phyloP scores from a whole-genome alignment of 768 basidiomycete species.

The Collybia mongolica region DNA sequence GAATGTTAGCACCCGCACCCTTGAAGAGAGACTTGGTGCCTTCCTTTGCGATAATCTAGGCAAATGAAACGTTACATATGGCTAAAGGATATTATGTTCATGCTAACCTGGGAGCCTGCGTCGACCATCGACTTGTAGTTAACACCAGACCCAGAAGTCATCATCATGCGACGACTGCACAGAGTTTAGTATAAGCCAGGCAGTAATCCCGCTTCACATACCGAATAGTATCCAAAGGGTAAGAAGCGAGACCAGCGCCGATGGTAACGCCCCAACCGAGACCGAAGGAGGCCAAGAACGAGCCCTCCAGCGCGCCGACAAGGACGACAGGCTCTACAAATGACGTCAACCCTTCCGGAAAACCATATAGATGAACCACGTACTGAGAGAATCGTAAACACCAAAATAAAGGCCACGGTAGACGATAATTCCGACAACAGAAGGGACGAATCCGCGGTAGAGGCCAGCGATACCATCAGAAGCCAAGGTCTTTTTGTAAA shows the following conservation, averaged over 20 bases:
- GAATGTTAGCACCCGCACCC: slow-evolving; percentile 94
- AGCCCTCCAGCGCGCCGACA: slow-evolving; percentile 91
- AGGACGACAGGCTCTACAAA: slow-evolving; percentile 94
- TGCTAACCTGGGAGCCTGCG: slow-evolving; percentile 64
- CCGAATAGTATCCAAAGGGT: slow-evolving; percentile 92
- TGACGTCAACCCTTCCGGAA: slow-evolving; percentile 86
- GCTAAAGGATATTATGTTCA: too few relatives aligned
- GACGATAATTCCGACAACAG: slow-evolving; percentile 98
- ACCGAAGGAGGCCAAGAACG: slow-evolving; percentile 94
- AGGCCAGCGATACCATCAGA: slow-evolving; percentile 98
- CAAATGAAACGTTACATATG: too few relatives aligned
- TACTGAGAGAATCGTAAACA: slow-evolving; percentile 93
- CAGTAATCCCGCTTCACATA: slow-evolving; percentile 27
- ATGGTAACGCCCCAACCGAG: slow-evolving; percentile 99
- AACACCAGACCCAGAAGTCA: slow-evolving; percentile 93
- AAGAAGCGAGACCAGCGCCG: slow-evolving; percentile 98
- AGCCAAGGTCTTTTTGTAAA: slow-evolving; percentile 96
- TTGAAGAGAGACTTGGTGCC: slow-evolving; percentile 96
- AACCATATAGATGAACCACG: slow-evolving; percentile 68
- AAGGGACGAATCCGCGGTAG: slow-evolving; percentile 99
- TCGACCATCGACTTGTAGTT: slow-evolving; percentile 99
- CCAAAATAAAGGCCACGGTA: slow-evolving; percentile 99
- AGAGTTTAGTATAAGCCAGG: slow-evolving; percentile 15
- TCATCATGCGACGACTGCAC: slow-evolving; percentile 99
- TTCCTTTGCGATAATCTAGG: slow-evolving; percentile 87